phyloP scores from a whole-genome alignment of 169 alveolate genomes.

The Eimeria brunetti region DNA sequence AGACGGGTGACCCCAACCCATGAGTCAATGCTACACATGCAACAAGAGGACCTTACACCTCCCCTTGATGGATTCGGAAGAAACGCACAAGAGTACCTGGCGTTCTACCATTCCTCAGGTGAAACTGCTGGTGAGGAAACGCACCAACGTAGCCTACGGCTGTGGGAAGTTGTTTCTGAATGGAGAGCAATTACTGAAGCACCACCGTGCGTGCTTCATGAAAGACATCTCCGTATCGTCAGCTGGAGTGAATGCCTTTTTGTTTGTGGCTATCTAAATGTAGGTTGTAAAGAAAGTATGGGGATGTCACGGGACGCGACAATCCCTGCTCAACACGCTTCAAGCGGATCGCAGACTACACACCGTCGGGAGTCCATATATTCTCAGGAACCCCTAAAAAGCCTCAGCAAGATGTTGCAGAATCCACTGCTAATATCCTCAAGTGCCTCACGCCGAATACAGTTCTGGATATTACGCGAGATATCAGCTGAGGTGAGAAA shows the following conservation, averaged over 20 bases:
- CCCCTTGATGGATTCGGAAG: conserved; percentile 31
- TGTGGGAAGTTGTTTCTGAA: not conserved
- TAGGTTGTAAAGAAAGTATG: not conserved
- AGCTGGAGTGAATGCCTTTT: not conserved
- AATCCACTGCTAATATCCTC: conserved; percentile 26
- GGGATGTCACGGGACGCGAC: not conserved
- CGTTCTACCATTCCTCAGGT: conserved; percentile 1
- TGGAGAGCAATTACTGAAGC: not conserved
- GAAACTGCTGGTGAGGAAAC: not conserved
- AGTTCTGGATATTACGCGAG: conserved; percentile 65
- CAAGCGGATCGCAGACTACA: not conserved
- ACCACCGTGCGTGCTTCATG: not conserved
- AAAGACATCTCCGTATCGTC: not conserved
- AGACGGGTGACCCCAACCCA: conserved; percentile 12
- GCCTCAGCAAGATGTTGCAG: conserved; percentile 16
- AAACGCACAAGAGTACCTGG: conserved; percentile 39
- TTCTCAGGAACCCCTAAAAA: conserved; percentile 31
- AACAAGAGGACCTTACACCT: conserved; percentile 35
- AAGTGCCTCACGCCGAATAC: conserved; percentile 47
- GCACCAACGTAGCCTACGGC: not conserved
- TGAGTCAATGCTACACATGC: conserved; percentile 56
- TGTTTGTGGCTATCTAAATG: not conserved
- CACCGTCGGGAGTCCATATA: conserved; percentile 37
- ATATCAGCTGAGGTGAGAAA: conserved; percentile 49
- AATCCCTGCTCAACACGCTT: not conserved